Evolutionary conservation across 2,329 filamentous ascomycete genomes (phyloP).

Genomic region (Aurifilum marmelostoma): DNA sequence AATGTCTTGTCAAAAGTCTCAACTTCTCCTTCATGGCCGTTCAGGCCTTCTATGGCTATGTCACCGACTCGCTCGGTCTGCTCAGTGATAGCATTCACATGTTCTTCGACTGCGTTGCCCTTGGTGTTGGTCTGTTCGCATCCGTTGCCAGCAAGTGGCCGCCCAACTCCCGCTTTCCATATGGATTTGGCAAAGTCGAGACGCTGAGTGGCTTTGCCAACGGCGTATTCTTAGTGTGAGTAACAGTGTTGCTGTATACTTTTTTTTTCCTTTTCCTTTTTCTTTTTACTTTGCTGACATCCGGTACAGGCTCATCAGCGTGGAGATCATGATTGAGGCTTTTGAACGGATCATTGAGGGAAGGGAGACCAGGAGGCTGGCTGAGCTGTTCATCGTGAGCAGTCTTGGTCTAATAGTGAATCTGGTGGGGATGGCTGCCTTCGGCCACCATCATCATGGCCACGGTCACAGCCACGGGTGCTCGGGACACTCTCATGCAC

Average conservation of each 20-base stretch:
- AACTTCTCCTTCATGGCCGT: constrained; percentile 96
- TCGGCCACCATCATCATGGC: constrained; percentile 69
- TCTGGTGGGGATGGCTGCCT: constrained; percentile 86
- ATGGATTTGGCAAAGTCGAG: constrained; percentile 96
- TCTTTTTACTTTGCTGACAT: not conserved
- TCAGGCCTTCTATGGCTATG: constrained; percentile 90
- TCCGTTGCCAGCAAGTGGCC: constrained; percentile 98
- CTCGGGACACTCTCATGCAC: constrained; percentile 44
- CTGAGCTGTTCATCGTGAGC: constrained; percentile 88
- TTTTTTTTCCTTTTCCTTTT: too few relatives aligned
- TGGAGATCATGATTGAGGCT: constrained; percentile 95
- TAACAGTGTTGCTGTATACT: constrained; percentile 6
- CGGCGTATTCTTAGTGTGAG: constrained; percentile 88
- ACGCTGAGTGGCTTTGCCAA: constrained; percentile 96
- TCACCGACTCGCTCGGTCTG: constrained; percentile 92
- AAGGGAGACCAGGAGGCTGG: constrained; percentile 78
- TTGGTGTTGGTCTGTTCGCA: constrained; percentile 87
- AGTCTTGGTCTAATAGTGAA: constrained; percentile 86
- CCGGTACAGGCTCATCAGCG: constrained; percentile 73
- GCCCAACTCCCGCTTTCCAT: constrained; percentile 84
- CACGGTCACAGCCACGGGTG: constrained; percentile 33
- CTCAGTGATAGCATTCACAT: constrained; percentile 98
- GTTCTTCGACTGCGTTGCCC: constrained; percentile 96
- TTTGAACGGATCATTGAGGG: constrained; percentile 85
- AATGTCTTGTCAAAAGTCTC: constrained; percentile 56